Evolutionary conservation across 1,284 basidiomycete genomes (phyloP).

Genomic region (Afroboletus lepidellus): DNA sequence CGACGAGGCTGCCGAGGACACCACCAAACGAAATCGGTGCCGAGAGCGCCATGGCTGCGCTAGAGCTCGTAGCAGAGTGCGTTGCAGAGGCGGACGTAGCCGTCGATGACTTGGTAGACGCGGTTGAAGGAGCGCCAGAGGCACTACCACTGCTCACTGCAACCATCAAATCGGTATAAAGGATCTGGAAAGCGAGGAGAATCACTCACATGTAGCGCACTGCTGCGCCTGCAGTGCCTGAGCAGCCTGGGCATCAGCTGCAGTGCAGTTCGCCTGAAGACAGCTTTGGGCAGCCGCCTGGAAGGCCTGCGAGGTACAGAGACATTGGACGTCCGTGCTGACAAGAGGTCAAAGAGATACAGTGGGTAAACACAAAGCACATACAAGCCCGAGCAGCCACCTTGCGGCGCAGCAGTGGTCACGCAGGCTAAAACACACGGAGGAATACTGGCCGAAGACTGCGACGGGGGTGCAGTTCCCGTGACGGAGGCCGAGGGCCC

Average conservation of each 20-base stretch:
- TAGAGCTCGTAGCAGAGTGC: conserved; percentile 1
- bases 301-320: conserved; percentile 27
- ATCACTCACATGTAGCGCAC: conserved; percentile 17
- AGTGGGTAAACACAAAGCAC: background rate
- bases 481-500: background rate
- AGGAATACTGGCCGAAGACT: background rate
- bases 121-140: background rate
- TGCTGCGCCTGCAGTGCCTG: conserved; percentile 5
- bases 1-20: conserved; percentile 25
- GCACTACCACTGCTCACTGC: background rate
- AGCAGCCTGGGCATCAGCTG: conserved; percentile 9
- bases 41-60: conserved; percentile 20
- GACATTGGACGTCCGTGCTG: conserved; percentile 23
- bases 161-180: background rate
- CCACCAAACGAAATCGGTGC: conserved; percentile 18
- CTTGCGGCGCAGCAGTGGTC: background rate
- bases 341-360: background rate
- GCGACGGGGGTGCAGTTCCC: background rate
- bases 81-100: background rate
- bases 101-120: background rate
- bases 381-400: conserved; percentile 17
- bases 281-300: conserved; percentile 15
- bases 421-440: conserved; percentile 13
- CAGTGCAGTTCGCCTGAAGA: conserved; percentile 16
- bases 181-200: rapidly evolving